Percentiles rank a stretch among this genome's conserved stretches.
These are phyloP conservation scores for Aspergillus biplanus DNA, from an alignment of 495 filamentous ascomycete species.

Conservation along the genomic window DNA sequence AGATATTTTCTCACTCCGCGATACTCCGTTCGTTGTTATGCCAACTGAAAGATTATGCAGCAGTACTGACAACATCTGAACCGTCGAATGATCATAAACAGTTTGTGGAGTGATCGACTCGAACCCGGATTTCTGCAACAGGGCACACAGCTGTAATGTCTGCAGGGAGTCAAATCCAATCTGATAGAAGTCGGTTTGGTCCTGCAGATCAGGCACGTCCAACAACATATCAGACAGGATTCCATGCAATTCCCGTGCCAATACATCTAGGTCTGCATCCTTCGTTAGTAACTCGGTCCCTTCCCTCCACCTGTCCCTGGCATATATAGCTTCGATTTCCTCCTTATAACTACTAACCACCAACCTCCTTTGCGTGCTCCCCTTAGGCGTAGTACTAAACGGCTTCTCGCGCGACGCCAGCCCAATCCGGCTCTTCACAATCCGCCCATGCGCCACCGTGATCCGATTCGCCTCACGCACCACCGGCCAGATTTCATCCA, in stretches of 20 bases:
- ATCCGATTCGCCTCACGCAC: slow-evolving; percentile 19
- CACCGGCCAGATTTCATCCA: slow-evolving; percentile 23
- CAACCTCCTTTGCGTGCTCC: slow-evolving; percentile 48
- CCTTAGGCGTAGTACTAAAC: slow-evolving; percentile 38
- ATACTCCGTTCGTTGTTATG: not conserved
- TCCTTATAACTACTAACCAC: slow-evolving; percentile 11
- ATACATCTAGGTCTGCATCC: not conserved
- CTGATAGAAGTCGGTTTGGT: slow-evolving; percentile 18
- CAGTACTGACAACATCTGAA: slow-evolving; percentile 9
- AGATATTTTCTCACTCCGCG: not conserved
- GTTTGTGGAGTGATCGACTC: slow-evolving; percentile 9
- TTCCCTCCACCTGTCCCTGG: no score
- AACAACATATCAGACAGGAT: slow-evolving; percentile 22
- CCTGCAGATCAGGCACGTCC: slow-evolving; percentile 23
- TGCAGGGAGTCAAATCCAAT: slow-evolving; percentile 26
- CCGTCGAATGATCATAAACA: slow-evolving; percentile 18
- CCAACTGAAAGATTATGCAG: not conserved
- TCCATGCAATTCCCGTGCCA: not conserved
- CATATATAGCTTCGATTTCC: slow-evolving; percentile 21
- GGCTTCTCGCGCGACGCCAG: slow-evolving; percentile 12
- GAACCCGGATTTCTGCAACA: slow-evolving; percentile 19
- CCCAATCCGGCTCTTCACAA: slow-evolving; percentile 23
- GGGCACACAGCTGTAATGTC: slow-evolving; percentile 13
- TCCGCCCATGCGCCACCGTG: slow-evolving; percentile 29
- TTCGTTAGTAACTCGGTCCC: not conserved